Base-by-base conservation (phyloP, 805 yeast species). In the Zygosaccharomyces bailii region DNA sequence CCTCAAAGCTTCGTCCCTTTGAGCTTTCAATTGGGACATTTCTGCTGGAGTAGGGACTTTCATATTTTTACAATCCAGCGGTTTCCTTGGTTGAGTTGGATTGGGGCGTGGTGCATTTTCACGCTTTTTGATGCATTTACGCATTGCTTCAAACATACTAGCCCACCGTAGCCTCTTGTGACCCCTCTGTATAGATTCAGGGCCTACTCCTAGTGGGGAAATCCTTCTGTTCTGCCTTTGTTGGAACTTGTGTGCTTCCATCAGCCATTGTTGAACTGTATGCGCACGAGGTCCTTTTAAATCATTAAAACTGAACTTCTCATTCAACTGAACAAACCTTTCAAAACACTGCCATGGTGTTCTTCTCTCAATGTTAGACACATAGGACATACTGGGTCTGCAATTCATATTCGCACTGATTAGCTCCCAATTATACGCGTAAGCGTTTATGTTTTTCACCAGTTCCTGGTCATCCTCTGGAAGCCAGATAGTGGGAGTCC, bases 271-370 rank as follows among this genome's bases (percentile, higher is more conserved):
- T 61, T 86, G 91, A 0, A 97, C 96, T 49, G 74, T 78, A 43
- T 79, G 78, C 0, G 97, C 87, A 56, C 86, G 79, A 14, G 84
- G 77, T 0, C 98, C 99, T 58, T 85, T 82, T 80, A 93, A 79
- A 58, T 91, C 98, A 33, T 80, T 71, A 48, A 87, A 78, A 52
- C 87, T 95, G 57, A 89, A 91, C 46, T 83, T 82, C 48, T 91
- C 96, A 56, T 86, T 88, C 52, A 93, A 73, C 67, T 91, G 98
- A 49, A 90, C 83, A 71, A 91, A 93, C 53, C 99, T 72, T 65
- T 93, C 99, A 69, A 93, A 93, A 63, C 98, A 91, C 63, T 91
- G 98, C 99, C 99, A 93, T 0, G 99, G 95, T 0, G 98, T 93
- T 57, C 99, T 76, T 57, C 97, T 78, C 64, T 93, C 98, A 45